A percentile compares a stretch with the other conserved stretches of the same genome.
phyloP scores from a whole-genome alignment of 345 rosid genomes.

The Melaleuca quinquenervia region DNA sequence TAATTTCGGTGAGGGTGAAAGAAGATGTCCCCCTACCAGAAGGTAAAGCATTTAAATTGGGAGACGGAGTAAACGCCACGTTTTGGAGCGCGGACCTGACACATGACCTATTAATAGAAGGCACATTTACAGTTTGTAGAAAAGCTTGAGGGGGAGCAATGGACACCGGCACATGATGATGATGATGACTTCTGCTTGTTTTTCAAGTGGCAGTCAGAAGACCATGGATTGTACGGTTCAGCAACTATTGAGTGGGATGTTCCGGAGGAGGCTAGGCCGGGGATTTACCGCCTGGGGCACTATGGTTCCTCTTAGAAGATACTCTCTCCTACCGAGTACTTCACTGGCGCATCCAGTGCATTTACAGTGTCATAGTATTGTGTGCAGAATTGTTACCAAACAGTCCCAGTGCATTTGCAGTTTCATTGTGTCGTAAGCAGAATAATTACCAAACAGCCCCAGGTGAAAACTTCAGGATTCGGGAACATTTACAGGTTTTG shows the following conservation, averaged over 20 bases:
- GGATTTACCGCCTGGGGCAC: conserved; percentile 39
- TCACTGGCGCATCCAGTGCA: conserved; percentile 39
- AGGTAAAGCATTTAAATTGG: conserved; percentile 22
- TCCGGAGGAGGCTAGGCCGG: conserved; percentile 18
- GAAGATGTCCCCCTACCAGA: conserved; percentile 19
- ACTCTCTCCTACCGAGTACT: conserved; percentile 21
- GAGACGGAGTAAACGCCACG: conserved; percentile 26
- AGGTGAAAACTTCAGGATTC: background rate
- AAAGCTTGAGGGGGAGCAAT: conserved; percentile 24
- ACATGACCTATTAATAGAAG: conserved; percentile 44
- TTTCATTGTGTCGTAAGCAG: background rate
- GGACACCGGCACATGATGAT: conserved; percentile 43
- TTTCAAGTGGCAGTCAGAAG: conserved; percentile 34
- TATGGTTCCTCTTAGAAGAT: conserved; percentile 34
- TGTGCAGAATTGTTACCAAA: background rate
- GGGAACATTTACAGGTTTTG: background rate
- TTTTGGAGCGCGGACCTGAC: conserved; percentile 55
- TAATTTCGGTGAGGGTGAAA: conserved; percentile 38
- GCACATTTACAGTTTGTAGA: conserved; percentile 45
- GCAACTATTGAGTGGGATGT: conserved; percentile 49
- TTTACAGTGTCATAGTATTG: conserved; percentile 18
- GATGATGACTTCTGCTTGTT: conserved; percentile 47
- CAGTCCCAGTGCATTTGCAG: background rate
- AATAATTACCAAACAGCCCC: background rate
- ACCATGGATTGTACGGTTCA: conserved; percentile 6